These are phyloP conservation scores for Plantago elongata DNA, from an alignment of 257 asterid genomes.

Conservation along the genomic window DNA sequence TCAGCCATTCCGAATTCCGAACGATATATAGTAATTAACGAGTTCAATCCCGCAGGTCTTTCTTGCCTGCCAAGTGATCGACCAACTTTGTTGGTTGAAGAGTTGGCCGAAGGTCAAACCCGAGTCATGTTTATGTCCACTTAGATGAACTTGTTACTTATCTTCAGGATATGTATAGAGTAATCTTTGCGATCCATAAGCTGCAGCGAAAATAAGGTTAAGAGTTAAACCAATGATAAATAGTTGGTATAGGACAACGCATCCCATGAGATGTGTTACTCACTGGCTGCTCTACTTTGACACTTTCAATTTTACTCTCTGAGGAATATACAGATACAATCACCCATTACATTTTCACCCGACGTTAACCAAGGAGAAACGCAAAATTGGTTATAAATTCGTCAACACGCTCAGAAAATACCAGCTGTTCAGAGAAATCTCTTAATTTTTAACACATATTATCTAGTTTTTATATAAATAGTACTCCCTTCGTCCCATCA, in stretches of 20 bases:
- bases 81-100: slow-evolving; percentile 1
- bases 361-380: too few relatives aligned
- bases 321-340: too few relatives aligned
- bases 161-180: background rate
- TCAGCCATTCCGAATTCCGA: background rate
- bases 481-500: too few relatives aligned
- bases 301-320: too few relatives aligned
- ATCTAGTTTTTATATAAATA: too few relatives aligned
- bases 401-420: too few relatives aligned
- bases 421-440: too few relatives aligned
- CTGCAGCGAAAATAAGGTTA: background rate
- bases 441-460: too few relatives aligned
- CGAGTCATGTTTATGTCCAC: background rate
- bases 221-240: background rate
- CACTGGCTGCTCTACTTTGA: too few relatives aligned
- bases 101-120: background rate
- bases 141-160: background rate
- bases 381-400: too few relatives aligned
- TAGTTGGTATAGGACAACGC: too few relatives aligned
- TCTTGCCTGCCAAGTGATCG: background rate
- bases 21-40: background rate
- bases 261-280: background rate
- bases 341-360: too few relatives aligned
- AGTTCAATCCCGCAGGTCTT: background rate
- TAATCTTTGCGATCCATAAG: background rate